These are phyloP conservation scores for Halophytophthora polymorphica DNA, from an alignment of 352 stramenopile genomes.

Conservation along the genomic window DNA sequence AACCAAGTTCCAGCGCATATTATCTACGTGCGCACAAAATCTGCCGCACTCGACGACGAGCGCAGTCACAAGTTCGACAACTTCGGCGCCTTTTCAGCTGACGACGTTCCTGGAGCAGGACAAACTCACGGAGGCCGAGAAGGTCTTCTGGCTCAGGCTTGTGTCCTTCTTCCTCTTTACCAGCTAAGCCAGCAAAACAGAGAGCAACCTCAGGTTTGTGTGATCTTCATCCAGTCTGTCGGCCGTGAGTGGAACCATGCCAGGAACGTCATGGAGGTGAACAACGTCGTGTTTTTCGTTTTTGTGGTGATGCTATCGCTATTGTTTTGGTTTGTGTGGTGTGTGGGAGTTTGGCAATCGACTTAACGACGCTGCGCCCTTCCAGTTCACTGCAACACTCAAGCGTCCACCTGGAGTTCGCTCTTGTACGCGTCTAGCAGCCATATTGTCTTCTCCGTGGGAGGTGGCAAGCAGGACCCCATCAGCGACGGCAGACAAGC, in stretches of 20 bases:
- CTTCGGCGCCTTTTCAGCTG: slow-evolving; percentile 25
- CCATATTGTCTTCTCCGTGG: too few relatives aligned
- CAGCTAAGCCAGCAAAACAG: slow-evolving; percentile 3
- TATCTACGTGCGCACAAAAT: slow-evolving; percentile 21
- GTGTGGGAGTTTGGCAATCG: too few relatives aligned
- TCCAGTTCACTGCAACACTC: too few relatives aligned
- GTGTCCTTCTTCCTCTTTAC: slow-evolving; percentile 65
- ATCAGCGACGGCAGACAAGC: too few relatives aligned
- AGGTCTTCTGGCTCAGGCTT: slow-evolving; percentile 54
- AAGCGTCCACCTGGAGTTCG: too few relatives aligned
- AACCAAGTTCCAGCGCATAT: slow-evolving; percentile 25
- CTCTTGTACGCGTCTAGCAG: too few relatives aligned
- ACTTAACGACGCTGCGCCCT: too few relatives aligned
- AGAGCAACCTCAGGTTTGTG: too few relatives aligned
- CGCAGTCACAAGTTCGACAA: neutral
- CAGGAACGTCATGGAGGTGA: too few relatives aligned
- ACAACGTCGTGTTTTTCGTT: neutral
- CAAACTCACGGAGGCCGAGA: slow-evolving; percentile 30
- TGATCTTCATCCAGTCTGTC: too few relatives aligned
- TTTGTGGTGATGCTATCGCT: slow-evolving; percentile 19
- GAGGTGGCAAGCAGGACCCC: too few relatives aligned
- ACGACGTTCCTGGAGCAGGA: slow-evolving; percentile 29
- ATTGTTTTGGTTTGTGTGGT: slow-evolving; percentile 23
- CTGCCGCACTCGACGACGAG: neutral
- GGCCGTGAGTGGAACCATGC: too few relatives aligned